These are phyloP conservation scores for Inga oerstediana DNA, from an alignment of 306 rosid species.

Conservation along the genomic window DNA sequence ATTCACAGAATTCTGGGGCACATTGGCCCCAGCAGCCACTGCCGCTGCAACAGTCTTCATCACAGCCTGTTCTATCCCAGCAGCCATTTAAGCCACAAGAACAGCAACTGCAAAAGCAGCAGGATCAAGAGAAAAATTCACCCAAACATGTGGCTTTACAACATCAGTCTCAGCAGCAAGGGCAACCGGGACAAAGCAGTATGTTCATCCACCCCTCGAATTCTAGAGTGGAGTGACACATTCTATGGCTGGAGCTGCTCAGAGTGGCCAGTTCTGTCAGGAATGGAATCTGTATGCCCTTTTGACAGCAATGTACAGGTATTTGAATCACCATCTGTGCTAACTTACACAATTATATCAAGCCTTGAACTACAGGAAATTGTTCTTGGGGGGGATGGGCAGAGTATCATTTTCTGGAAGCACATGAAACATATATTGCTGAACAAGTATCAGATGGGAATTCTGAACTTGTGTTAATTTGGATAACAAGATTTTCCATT, in stretches of 20 bases:
- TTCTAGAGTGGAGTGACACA: slow-evolving; percentile 70
- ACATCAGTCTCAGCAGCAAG: slow-evolving; percentile 72
- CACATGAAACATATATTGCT: slow-evolving; percentile 1
- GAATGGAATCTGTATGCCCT: slow-evolving; percentile 62
- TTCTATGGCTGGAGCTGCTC: slow-evolving; percentile 56
- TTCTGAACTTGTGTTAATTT: not conserved
- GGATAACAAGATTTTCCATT: not conserved
- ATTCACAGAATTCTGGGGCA: slow-evolving; percentile 67
- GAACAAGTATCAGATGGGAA: not conserved
- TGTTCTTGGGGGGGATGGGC: not conserved
- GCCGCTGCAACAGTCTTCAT: slow-evolving; percentile 57
- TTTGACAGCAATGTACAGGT: slow-evolving; percentile 91
- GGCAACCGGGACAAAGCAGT: slow-evolving; percentile 68
- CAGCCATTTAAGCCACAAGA: slow-evolving; percentile 56
- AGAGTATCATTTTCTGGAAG: not conserved
- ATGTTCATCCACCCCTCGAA: slow-evolving; percentile 62
- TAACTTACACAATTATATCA: slow-evolving; percentile 21
- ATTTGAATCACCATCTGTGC: slow-evolving; percentile 28
- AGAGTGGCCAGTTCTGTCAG: slow-evolving; percentile 48
- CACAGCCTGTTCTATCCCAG: slow-evolving; percentile 55
- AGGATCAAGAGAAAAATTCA: slow-evolving; percentile 52
- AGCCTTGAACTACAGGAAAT: not conserved
- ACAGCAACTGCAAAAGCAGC: slow-evolving; percentile 46
- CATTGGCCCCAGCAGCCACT: slow-evolving; percentile 70
- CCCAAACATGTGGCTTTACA: slow-evolving; percentile 53